Evolutionary conservation across 2,329 filamentous ascomycete species (phyloP), one percentile per base, ranked within the genome.

Genomic region (Westerdykella ornata): DNA sequence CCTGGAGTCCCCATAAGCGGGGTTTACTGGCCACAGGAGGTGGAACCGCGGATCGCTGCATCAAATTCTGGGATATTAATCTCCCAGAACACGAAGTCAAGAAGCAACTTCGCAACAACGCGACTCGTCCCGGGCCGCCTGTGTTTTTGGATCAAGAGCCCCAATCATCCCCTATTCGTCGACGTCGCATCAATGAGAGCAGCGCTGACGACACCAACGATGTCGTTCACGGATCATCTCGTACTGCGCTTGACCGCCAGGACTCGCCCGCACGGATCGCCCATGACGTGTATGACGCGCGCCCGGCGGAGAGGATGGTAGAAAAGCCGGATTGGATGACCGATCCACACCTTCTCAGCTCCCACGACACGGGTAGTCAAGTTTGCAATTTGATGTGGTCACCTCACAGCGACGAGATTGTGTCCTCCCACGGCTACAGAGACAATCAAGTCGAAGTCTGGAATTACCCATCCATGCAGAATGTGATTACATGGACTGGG

Each of bases 391-490:
- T 98, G 33, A 86, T 89, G 3, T 98, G 94, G 89, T 92, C 85
- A 14, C 94, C 94, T 61, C 95, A 96, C 66, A 95, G 88, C 6
- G 95, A 96, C 63, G 92, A 98, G 67, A 88, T 98, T 43, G 90
- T 98, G 41, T 90, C 85, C 38, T 98, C 92, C 1, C 92, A 98
- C 61, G 92, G 92, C 5, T 98, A 96, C 70, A 90, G 84, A 53
- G 92, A 98, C 62, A 96, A 98, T 64, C 92, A 97, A 66, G 96
- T 98, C 56, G 90, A 97, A 29, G 88, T 98, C 41, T 98, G 92
- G 92, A 98, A 98, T 62, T 98, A 98, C 61, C 92, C 92, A 1
- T 89, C 84, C 52, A 97, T 98, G 92, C 88, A 88, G 37, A 92
- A 97, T 64, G 88, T 98, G 7, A 90, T 88, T 31, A 94, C 87